Conservation (phyloP, 108 stramenopile species). For the Pseudonitzschia delicatissima region DNA sequence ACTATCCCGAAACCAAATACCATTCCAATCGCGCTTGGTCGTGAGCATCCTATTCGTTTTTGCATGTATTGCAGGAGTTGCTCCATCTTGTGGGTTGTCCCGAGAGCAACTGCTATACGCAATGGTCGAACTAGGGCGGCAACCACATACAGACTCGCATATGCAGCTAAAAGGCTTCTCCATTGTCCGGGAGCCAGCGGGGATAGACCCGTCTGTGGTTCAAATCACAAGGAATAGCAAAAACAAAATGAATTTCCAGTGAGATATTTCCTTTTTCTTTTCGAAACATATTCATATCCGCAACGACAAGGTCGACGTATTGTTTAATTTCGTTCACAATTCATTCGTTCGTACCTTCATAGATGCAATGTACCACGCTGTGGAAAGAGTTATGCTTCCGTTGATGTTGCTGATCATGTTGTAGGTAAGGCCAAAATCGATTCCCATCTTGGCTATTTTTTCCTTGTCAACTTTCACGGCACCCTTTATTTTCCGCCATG, state of each 20-base stretch:
- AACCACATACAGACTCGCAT: slow-evolving; percentile 63
- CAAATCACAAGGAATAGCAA: background rate
- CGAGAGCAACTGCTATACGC: slow-evolving; percentile 49
- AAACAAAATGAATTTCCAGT: background rate
- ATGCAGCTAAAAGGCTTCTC: slow-evolving; percentile 65
- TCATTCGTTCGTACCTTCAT: slow-evolving; percentile 16
- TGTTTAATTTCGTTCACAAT: too few species aligned
- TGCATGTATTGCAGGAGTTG: slow-evolving; percentile 15
- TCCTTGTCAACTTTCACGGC: slow-evolving; percentile 13
- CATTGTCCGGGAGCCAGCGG: slow-evolving; percentile 81
- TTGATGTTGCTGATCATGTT: slow-evolving; percentile 31
- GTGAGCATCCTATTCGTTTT: slow-evolving; percentile 16
- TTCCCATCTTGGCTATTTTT: slow-evolving; percentile 13
- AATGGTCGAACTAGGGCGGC: slow-evolving; percentile 64
- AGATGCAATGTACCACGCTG: slow-evolving; percentile 31
- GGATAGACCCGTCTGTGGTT: slow-evolving; percentile 54
- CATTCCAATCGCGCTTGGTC: slow-evolving; percentile 11
- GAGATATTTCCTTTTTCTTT: background rate
- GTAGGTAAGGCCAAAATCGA: slow-evolving; percentile 27
- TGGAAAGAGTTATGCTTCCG: slow-evolving; percentile 22
- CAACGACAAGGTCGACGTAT: background rate
- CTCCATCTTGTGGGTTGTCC: slow-evolving; percentile 25
- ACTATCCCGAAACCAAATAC: slow-evolving; percentile 6
- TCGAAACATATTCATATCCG: background rate
- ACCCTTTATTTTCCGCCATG: slow-evolving; percentile 7